These are phyloP conservation scores for Mortierella polycephala DNA, from an alignment of 371 early-diverging fungal species.

Conservation along the genomic window DNA sequence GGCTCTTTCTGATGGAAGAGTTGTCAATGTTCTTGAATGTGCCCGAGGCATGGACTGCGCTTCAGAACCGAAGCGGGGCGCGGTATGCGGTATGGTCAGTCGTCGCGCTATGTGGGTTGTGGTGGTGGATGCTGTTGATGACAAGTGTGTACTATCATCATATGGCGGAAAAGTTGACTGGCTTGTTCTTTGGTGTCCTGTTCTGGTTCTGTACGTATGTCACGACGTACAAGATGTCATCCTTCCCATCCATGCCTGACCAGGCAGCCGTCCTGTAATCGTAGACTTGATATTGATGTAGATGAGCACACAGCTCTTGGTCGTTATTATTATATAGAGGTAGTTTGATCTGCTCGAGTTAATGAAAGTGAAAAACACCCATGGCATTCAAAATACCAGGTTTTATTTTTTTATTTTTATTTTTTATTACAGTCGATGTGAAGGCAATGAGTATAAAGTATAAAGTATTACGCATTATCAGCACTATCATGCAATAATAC, in stretches of 20 bases:
- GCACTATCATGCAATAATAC: slow-evolving; percentile 83
- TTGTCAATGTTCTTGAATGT: slow-evolving; percentile 48
- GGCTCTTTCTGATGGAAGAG: slow-evolving; percentile 85
- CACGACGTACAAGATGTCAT: slow-evolving; percentile 28
- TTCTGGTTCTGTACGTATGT: slow-evolving; percentile 73
- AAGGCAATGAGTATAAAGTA: no score
- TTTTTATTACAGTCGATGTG: no score
- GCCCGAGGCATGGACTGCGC: slow-evolving; percentile 35
- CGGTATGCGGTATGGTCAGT: slow-evolving; percentile 54
- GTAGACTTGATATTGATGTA: no score
- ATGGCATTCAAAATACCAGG: no score
- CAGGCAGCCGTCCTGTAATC: slow-evolving; percentile 22
- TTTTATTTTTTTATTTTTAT: no score
- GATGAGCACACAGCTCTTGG: no score
- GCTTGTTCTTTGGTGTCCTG: slow-evolving; percentile 72
- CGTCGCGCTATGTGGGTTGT: slow-evolving; percentile 61
- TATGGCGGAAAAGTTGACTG: slow-evolving; percentile 75
- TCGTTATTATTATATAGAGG: no score
- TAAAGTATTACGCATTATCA: neutral
- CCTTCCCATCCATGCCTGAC: slow-evolving; percentile 49
- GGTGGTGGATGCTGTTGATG: slow-evolving; percentile 81
- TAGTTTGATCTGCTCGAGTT: no score
- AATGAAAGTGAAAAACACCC: no score
- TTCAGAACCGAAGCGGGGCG: slow-evolving; percentile 25
- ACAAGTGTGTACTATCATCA: slow-evolving; percentile 88